Percentiles rank a stretch among this genome's conserved stretches.
phyloP scores from a whole-genome alignment of 306 rosid species.

The Castanopsis chinensis region DNA sequence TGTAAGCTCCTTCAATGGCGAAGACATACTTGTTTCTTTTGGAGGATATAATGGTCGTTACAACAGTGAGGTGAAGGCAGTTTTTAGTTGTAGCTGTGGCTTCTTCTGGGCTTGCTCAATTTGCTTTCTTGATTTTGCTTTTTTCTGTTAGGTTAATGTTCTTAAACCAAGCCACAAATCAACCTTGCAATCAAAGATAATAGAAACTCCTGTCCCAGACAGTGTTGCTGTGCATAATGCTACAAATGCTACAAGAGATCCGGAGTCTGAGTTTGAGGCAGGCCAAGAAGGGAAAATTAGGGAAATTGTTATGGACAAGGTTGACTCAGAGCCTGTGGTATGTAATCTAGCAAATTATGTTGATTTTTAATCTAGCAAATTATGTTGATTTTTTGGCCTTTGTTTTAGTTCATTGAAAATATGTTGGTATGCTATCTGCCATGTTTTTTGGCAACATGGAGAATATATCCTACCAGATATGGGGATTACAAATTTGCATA shows the following conservation, averaged over 20 bases:
- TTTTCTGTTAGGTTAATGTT: slow-evolving; percentile 60
- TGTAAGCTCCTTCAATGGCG: slow-evolving; percentile 68
- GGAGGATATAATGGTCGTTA: slow-evolving; percentile 95
- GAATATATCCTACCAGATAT: background rate
- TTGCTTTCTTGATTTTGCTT: slow-evolving; percentile 22
- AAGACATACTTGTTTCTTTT: slow-evolving; percentile 75
- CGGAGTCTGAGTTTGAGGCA: slow-evolving; percentile 67
- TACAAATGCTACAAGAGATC: slow-evolving; percentile 70
- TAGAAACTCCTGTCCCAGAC: slow-evolving; percentile 55
- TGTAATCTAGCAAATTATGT: slow-evolving; percentile 22
- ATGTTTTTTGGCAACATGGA: background rate
- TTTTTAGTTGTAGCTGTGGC: slow-evolving; percentile 2
- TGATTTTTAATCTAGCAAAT: slow-evolving; percentile 22
- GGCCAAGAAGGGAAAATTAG: slow-evolving; percentile 76
- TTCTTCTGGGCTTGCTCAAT: slow-evolving; percentile 8
- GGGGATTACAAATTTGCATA: too few species aligned
- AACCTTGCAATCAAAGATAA: slow-evolving; percentile 70
- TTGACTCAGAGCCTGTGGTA: slow-evolving; percentile 53
- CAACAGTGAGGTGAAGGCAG: slow-evolving; percentile 70
- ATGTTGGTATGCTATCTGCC: background rate
- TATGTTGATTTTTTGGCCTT: slow-evolving; percentile 26
- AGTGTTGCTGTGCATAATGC: slow-evolving; percentile 64
- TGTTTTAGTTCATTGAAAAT: background rate
- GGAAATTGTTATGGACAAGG: slow-evolving; percentile 75
- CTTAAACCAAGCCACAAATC: slow-evolving; percentile 96